Conservation (phyloP, 2,329 filamentous ascomycete genomes). For the Colletotrichum musae region DNA sequence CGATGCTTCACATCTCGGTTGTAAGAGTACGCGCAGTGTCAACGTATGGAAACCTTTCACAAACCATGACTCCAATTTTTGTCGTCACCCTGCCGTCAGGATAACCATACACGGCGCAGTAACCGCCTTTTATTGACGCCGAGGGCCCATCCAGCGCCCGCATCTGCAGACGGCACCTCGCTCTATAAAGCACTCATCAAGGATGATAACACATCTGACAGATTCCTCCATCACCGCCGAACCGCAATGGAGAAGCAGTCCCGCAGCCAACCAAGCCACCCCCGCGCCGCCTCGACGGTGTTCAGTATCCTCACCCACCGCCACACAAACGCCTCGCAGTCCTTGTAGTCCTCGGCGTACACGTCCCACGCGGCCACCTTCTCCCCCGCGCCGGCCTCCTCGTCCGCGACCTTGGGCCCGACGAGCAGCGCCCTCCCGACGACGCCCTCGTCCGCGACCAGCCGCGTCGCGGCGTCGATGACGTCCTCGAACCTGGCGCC, state of each 20-base stretch:
- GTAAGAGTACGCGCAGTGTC: too few species aligned
- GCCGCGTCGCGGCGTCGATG: constrained; percentile 73
- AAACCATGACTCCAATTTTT: too few species aligned
- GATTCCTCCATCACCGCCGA: neutral
- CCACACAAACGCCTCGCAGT: constrained; percentile 69
- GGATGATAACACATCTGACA: too few species aligned
- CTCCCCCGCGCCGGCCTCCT: constrained; percentile 25
- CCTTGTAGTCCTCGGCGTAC: constrained; percentile 71
- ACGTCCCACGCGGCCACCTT: constrained; percentile 70
- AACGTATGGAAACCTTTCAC: too few species aligned
- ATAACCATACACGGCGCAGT: too few species aligned
- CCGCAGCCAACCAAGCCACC: constrained; percentile 66
- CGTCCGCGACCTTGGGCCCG: constrained; percentile 58
- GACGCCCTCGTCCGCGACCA: constrained; percentile 71
- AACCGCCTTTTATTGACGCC: too few species aligned
- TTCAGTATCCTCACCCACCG: constrained; percentile 70
- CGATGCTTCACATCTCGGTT: too few species aligned
- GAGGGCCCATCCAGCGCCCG: neutral
- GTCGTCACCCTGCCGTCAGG: too few species aligned
- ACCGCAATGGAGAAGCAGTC: constrained; percentile 41
- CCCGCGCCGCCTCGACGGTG: constrained; percentile 60
- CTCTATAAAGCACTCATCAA: neutral
- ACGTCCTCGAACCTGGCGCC: constrained; percentile 70
- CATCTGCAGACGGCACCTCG: neutral
- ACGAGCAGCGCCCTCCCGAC: constrained; percentile 71